Conservation (phyloP, 1,284 basidiomycete genomes). For the Mycosarcoma maydis region DNA sequence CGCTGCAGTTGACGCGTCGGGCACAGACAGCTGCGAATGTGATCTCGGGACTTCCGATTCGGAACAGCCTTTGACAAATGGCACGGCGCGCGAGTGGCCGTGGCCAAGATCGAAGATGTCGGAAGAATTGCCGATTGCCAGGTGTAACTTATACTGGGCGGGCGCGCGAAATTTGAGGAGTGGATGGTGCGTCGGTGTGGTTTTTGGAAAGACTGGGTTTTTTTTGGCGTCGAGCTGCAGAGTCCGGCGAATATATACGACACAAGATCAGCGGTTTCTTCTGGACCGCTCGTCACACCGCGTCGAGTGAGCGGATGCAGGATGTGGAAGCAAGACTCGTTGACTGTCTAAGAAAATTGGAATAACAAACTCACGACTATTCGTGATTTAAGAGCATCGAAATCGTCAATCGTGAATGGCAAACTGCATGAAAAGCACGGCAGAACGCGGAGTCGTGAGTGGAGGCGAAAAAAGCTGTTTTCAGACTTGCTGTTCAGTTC, state of each 20-base stretch:
- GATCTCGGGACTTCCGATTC: background rate
- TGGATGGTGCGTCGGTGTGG: background rate
- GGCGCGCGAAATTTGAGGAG: background rate
- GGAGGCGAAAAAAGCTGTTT: too few relatives aligned
- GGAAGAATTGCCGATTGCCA: background rate
- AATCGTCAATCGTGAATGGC: too few relatives aligned
- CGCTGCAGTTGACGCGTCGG: background rate
- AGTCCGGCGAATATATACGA: conserved; percentile 34
- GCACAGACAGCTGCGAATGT: background rate
- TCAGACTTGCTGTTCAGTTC: too few relatives aligned
- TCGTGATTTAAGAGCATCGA: too few relatives aligned
- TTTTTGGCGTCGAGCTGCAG: conserved; percentile 14
- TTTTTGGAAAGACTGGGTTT: conserved; percentile 1
- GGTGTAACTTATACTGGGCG: background rate
- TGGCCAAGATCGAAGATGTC: background rate
- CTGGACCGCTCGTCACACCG: conserved; percentile 21
- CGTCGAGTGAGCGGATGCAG: conserved; percentile 4
- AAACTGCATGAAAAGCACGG: too few relatives aligned
- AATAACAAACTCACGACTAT: too few relatives aligned
- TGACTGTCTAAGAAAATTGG: background rate
- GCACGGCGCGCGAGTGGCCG: too few relatives aligned
- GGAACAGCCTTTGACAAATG: too few relatives aligned
- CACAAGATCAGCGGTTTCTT: conserved; percentile 22
- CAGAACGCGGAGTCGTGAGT: too few relatives aligned
- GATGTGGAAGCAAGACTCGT: background rate